These are phyloP conservation scores for Neurospora sp. DNA, from an alignment of 2,329 filamentous ascomycete genomes.

Conservation along the genomic window DNA sequence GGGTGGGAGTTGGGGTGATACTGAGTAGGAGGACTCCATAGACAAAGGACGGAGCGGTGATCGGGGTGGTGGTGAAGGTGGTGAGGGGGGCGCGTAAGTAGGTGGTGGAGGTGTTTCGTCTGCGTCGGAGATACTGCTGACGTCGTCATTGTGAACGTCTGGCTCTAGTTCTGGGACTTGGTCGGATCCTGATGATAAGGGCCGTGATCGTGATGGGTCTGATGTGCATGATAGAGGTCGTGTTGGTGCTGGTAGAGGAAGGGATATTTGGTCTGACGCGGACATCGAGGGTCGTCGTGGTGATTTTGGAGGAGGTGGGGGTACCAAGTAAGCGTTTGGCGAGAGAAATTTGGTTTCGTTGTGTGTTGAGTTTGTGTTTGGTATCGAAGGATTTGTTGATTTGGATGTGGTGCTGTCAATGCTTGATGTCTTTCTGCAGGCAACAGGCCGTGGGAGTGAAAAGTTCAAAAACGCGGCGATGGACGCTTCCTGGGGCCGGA, in stretches of 20 bases:
- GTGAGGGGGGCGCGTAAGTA: background rate
- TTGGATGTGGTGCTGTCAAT: background rate
- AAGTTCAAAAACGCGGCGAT: background rate
- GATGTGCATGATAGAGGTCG: background rate
- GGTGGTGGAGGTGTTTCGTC: background rate
- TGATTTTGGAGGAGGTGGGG: background rate
- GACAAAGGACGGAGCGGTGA: background rate
- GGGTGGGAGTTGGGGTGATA: background rate
- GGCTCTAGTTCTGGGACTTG: background rate
- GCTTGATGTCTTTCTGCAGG: background rate
- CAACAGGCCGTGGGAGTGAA: background rate
- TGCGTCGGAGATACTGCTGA: background rate
- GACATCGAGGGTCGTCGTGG: background rate
- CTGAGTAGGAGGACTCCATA: background rate
- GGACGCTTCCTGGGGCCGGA: background rate
- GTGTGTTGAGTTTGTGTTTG: background rate
- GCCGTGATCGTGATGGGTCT: background rate
- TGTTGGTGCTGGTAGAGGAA: background rate
- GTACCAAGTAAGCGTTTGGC: background rate
- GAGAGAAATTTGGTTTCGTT: background rate
- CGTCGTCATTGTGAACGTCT: background rate
- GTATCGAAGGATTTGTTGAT: background rate
- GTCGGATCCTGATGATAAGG: background rate
- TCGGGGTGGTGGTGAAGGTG: background rate
- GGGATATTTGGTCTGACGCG: background rate